phyloP scores from a whole-genome alignment of 2,329 filamentous ascomycete genomes.

The Eurotiales sp. region DNA sequence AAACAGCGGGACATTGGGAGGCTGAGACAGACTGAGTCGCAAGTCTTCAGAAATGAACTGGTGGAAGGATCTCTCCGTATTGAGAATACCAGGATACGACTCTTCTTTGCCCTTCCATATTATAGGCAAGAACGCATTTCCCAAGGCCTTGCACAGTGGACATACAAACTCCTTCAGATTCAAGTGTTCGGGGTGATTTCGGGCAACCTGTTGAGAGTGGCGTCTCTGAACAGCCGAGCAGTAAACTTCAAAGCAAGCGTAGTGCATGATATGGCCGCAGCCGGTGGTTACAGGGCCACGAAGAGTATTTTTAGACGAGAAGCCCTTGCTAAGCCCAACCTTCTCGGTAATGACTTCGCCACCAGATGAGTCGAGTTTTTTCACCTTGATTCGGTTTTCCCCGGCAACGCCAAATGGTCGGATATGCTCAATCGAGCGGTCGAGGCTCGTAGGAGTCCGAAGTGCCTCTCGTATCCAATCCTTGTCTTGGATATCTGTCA shows the following conservation, averaged over 20 bases:
- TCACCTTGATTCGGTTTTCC: constrained; percentile 74
- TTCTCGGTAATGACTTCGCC: constrained; percentile 68
- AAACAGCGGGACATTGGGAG: constrained; percentile 45
- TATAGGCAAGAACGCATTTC: constrained; percentile 90
- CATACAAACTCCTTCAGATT: constrained; percentile 87
- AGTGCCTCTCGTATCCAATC: constrained; percentile 82
- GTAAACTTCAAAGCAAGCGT: constrained; percentile 89
- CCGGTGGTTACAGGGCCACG: constrained; percentile 81
- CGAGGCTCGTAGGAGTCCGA: constrained; percentile 73
- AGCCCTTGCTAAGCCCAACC: constrained; percentile 85
- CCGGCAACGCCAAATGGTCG: constrained; percentile 88
- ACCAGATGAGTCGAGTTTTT: constrained; percentile 71
- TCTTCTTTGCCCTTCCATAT: constrained; percentile 93
- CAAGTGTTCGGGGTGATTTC: constrained; percentile 84
- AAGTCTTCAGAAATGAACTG: constrained; percentile 65
- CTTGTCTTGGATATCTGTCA: constrained; percentile 76
- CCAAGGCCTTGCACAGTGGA: constrained; percentile 91
- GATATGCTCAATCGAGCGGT: constrained; percentile 75
- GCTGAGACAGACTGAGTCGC: constrained; percentile 43
- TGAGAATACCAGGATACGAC: constrained; percentile 70
- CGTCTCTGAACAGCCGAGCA: constrained; percentile 77
- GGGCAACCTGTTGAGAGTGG: constrained; percentile 87
- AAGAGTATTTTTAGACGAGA: constrained; percentile 63
- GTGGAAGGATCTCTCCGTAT: constrained; percentile 58
- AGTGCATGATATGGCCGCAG: constrained; percentile 99